Percentiles rank a stretch among this genome's conserved stretches.
These are phyloP conservation scores for Candida sanyaensis DNA, from an alignment of 1,139 yeast species.

Conservation along the genomic window DNA sequence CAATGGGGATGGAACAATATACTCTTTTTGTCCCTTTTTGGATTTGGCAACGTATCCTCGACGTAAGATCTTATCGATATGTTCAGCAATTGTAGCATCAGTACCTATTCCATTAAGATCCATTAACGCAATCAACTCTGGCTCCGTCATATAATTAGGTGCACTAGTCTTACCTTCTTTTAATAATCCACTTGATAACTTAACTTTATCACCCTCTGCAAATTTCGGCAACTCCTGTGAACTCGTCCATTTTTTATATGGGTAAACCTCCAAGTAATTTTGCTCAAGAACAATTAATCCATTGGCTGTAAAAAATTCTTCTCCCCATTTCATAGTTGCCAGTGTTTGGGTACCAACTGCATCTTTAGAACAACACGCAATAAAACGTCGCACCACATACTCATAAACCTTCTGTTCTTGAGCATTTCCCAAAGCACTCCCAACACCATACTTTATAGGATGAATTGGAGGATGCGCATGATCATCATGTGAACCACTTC, in stretches of 20 bases:
- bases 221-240: conserved; percentile 68
- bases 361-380: conserved; percentile 92
- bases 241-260: conserved; percentile 79
- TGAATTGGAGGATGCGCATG: conserved; percentile 99
- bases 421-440: conserved; percentile 34
- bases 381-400: conserved; percentile 79
- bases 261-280: conserved; percentile 80
- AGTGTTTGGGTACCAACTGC: conserved; percentile 77
- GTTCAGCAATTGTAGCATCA: conserved; percentile 99
- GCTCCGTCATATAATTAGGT: conserved; percentile 84
- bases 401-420: conserved; percentile 79
- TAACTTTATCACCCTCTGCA: conserved; percentile 54
- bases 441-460: conserved; percentile 62
- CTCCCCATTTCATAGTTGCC: conserved; percentile 72
- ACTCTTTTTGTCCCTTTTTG: conserved; percentile 34
- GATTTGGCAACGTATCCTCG: conserved; percentile 67
- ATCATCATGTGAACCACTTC: conserved; percentile 84
- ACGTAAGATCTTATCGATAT: conserved; percentile 74
- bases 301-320: conserved; percentile 65
- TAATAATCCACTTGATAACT: conserved; percentile 56
- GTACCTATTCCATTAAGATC: conserved; percentile 98
- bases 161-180: conserved; percentile 77
- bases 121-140: conserved; percentile 91
- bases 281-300: conserved; percentile 73
- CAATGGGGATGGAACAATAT: conserved; percentile 73